Percentiles rank a stretch among this genome's conserved stretches.
Evolutionary conservation across 148 eudicot species (phyloP).

Genomic region (Talinum fruticosum): DNA sequence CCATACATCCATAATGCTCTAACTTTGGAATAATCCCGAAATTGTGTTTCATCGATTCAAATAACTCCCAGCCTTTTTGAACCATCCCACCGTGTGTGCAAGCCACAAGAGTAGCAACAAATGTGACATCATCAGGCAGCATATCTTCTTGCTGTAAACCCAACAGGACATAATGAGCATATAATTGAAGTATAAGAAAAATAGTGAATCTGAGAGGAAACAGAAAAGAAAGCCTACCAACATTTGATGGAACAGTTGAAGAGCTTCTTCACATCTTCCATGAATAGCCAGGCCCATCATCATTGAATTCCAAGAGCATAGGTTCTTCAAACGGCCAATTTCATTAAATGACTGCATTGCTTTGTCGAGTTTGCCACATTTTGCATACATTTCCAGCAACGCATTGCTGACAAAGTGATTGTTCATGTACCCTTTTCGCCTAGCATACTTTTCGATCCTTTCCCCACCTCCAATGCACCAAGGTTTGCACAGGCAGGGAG

Average conservation of each 20-base stretch:
- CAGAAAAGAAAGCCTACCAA: constrained; percentile 30
- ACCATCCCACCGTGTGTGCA: constrained; percentile 63
- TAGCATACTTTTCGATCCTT: constrained; percentile 48
- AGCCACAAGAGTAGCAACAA: constrained; percentile 51
- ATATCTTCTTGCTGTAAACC: constrained; percentile 35
- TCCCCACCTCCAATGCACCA: constrained; percentile 58
- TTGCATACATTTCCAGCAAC: constrained; percentile 58
- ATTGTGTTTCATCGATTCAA: constrained; percentile 37
- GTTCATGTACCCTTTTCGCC: constrained; percentile 40
- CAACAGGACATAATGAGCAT: background rate
- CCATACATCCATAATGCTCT: constrained; percentile 74
- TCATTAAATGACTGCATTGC: constrained; percentile 51
- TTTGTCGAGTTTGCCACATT: constrained; percentile 56
- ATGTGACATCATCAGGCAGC: constrained; percentile 53
- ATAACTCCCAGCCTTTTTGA: constrained; percentile 38
- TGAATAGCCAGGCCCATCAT: constrained; percentile 59
- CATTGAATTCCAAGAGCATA: constrained; percentile 75
- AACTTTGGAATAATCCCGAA: constrained; percentile 41
- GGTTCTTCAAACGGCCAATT: constrained; percentile 46
- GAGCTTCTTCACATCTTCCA: constrained; percentile 50
- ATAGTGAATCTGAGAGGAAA: background rate
- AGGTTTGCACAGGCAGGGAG: constrained; percentile 74
- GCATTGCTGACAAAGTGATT: constrained; percentile 60
- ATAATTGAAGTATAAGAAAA: background rate
- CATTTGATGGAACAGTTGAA: constrained; percentile 48